Evolutionary conservation across 306 rosid species (phyloP).

Genomic region (Hippophae tibetana): DNA sequence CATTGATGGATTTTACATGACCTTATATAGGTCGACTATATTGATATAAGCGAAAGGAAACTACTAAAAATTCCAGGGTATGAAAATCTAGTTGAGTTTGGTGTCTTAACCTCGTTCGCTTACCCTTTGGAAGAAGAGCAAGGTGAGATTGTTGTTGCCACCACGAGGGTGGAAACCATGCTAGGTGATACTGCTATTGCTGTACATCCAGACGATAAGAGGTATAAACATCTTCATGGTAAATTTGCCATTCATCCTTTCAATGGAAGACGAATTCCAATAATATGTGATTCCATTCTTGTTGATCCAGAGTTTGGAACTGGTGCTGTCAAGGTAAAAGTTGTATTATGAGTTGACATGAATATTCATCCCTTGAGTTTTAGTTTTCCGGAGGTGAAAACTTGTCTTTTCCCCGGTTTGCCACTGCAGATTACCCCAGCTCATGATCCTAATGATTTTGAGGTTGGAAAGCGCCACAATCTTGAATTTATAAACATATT

Average conservation of each 20-base stretch:
- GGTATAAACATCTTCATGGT: constrained; percentile 73
- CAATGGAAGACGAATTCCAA: constrained; percentile 69
- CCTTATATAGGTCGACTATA: constrained; percentile 70
- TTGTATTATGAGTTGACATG: constrained; percentile 4
- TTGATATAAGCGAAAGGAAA: constrained; percentile 69
- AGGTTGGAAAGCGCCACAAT: constrained; percentile 79
- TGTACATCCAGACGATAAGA: constrained; percentile 61
- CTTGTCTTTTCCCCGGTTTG: constrained; percentile 15
- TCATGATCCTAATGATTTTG: constrained; percentile 96
- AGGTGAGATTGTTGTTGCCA: constrained; percentile 91
- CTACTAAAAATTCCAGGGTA: constrained; percentile 70
- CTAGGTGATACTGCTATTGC: constrained; percentile 97
- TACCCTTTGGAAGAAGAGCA: constrained; percentile 69
- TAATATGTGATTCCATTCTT: constrained; percentile 74
- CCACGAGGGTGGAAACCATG: constrained; percentile 94
- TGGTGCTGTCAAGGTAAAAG: constrained; percentile 90
- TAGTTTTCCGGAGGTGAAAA: background rate
- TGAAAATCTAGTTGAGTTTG: constrained; percentile 74
- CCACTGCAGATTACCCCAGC: constrained; percentile 89
- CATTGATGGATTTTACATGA: constrained; percentile 15
- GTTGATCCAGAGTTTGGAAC: constrained; percentile 90
- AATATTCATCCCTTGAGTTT: constrained; percentile 13
- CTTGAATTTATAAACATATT: constrained; percentile 73
- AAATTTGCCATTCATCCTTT: constrained; percentile 87
- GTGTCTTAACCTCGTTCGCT: constrained; percentile 77